These are phyloP conservation scores for Calocera cornea DNA, from an alignment of 768 basidiomycete genomes.

Conservation along the genomic window DNA sequence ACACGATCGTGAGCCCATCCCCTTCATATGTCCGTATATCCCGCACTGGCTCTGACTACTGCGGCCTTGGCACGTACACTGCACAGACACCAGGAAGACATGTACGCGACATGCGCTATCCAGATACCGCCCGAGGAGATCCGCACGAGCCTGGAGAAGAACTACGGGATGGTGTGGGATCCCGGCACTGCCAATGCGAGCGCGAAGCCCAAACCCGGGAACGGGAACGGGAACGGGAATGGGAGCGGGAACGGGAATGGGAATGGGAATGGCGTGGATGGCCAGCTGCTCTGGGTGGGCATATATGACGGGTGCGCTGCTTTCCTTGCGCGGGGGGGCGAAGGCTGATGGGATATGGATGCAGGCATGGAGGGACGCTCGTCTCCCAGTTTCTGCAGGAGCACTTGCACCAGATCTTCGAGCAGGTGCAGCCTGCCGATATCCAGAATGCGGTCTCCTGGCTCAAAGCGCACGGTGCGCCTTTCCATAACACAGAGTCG, in stretches of 20 bases:
- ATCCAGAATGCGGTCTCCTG: constrained; percentile 66
- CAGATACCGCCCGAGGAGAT: constrained; percentile 67
- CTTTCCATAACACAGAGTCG: background rate
- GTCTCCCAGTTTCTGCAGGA: constrained; percentile 77
- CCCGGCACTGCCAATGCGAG: constrained; percentile 28
- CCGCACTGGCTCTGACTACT: too few relatives aligned
- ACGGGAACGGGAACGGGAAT: too few relatives aligned
- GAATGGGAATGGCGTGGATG: constrained; percentile 39
- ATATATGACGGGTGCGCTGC: constrained; percentile 74
- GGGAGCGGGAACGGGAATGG: too few relatives aligned
- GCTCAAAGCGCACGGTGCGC: constrained; percentile 53
- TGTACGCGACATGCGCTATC: constrained; percentile 60
- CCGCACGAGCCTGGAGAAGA: constrained; percentile 44
- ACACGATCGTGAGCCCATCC: constrained; percentile 43
- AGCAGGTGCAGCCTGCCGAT: constrained; percentile 53
- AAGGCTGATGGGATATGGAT: background rate
- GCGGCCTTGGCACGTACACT: too few relatives aligned
- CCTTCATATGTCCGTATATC: background rate
- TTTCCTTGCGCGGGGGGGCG: background rate
- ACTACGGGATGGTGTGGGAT: constrained; percentile 58
- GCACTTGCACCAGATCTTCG: constrained; percentile 73
- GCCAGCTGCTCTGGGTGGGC: constrained; percentile 74
- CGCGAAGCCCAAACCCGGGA: background rate
- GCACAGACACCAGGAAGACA: constrained; percentile 78
- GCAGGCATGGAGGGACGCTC: constrained; percentile 79